Evolutionary conservation across 331 rosid species (phyloP).

Genomic region (Malus hybrid): DNA sequence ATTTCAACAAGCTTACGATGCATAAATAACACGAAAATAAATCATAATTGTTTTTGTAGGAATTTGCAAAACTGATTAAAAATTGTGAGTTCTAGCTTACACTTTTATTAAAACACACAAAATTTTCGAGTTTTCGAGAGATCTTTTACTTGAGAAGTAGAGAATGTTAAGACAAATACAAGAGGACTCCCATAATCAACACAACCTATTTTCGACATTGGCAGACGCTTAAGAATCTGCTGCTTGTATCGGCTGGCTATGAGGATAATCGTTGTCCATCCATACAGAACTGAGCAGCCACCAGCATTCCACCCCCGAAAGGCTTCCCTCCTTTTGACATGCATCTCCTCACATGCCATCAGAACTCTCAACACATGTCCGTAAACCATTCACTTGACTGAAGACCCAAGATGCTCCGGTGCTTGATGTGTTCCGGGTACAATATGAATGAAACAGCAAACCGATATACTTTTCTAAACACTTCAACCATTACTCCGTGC

Average conservation of each 20-base stretch:
- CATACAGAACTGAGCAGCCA: constrained; percentile 19
- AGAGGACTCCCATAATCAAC: not conserved
- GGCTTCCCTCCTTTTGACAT: not conserved
- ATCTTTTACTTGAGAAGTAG: not conserved
- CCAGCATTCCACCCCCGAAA: constrained; percentile 6
- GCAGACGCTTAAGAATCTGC: not conserved
- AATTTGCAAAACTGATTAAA: not conserved
- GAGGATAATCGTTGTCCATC: not conserved
- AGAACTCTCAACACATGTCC: constrained; percentile 9
- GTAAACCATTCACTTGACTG: constrained; percentile 15
- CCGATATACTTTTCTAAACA: not conserved
- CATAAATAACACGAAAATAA: no score
- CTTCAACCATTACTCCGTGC: constrained; percentile 17
- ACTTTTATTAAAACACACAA: not conserved
- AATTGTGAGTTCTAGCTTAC: not conserved
- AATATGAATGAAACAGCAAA: constrained; percentile 1
- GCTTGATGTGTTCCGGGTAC: constrained; percentile 6
- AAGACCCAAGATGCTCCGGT: constrained; percentile 9
- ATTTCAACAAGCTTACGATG: not conserved
- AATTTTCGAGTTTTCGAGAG: not conserved
- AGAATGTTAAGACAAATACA: not conserved
- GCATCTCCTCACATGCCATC: constrained; percentile 10
- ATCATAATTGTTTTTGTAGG: no score
- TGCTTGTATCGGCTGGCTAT: not conserved
- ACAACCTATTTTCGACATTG: not conserved